These are phyloP conservation scores for Septoria linicola DNA, from an alignment of 2,329 filamentous ascomycete genomes.

Conservation along the genomic window DNA sequence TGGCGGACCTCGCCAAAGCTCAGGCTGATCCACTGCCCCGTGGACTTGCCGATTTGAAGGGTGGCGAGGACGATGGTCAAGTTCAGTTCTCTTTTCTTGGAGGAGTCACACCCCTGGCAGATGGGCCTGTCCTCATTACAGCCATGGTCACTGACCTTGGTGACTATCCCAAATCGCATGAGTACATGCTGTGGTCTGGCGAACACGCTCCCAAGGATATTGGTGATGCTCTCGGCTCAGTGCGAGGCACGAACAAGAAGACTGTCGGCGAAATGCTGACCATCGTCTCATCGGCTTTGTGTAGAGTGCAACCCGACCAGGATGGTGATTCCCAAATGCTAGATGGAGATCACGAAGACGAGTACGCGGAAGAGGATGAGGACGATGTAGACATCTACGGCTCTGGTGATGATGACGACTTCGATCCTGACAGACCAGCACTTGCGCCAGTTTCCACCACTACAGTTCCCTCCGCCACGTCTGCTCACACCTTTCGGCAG, in stretches of 20 bases:
- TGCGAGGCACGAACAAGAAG: conserved; percentile 49
- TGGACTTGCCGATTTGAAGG: conserved; percentile 55
- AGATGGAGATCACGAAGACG: conserved; percentile 34
- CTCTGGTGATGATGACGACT: conserved; percentile 30
- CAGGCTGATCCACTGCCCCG: conserved; percentile 42
- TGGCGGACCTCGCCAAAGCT: conserved; percentile 55
- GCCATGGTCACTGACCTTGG: conserved; percentile 52
- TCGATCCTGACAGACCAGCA: conserved; percentile 21
- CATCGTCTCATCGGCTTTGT: conserved; percentile 45
- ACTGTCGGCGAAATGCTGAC: conserved; percentile 52
- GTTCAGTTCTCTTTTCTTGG: conserved; percentile 61
- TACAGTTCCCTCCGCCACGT: conserved; percentile 6
- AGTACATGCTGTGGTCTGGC: conserved; percentile 57
- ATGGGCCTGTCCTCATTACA: conserved; percentile 40
- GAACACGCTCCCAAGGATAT: conserved; percentile 48
- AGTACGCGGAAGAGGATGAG: conserved; percentile 42
- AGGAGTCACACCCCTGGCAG: conserved; percentile 14
- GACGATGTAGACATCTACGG: conserved; percentile 41
- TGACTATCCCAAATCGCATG: conserved; percentile 59
- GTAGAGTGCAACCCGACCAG: conserved; percentile 35
- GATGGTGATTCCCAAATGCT: conserved; percentile 46
- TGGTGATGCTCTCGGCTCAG: conserved; percentile 44
- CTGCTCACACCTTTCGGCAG: conserved; percentile 20
- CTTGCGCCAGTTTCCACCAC: conserved; percentile 18
- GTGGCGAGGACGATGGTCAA: conserved; percentile 70